Evolutionary conservation across 257 asterid species (phyloP), one percentile per base, ranked within the genome.

Genomic region (Lithospermum erythrorhizon): DNA sequence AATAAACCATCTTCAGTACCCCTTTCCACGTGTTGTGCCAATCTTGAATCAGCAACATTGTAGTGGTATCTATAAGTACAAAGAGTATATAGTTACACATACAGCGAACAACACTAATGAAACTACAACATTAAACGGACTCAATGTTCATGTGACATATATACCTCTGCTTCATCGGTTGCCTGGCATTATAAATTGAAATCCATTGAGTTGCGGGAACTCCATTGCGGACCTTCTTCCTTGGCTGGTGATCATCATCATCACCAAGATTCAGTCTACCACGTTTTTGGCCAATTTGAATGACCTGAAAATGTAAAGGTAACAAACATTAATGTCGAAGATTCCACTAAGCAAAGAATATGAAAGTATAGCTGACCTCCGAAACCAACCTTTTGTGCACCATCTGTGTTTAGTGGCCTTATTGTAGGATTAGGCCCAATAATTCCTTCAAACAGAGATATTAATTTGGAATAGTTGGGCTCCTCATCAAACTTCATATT

Each of bases 401-500:
- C 71, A n/a, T 71, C 71, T 30, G 67, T 71, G 57, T 71, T 59
- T 54, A 71, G 54, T 10, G 71, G 75, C 67, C 75, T 65, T 41
- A 65, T 61, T 59, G 66, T 24, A 65, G 75, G 75, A 63, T 69
- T 62, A 20, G 75, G 71, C 55, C 70, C 75, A 45, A 71, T 68
- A 65, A 65, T 55, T 58, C 64, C 61, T 18, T 55, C 63, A 65
- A 71, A 71, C 6, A 71, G 72, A 61, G 71, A 71, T 59, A 71
- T 71, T 32, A 71, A 32, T 63, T 71, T 71, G 9, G 71, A 65
- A 65, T 71, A 71, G 45, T 71, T 71, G 10, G 75, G 75, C 59
- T 71, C 71, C 57, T 71, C 75, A 65, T 71, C 75, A 65, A 71
- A 65, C 55, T 61, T 71, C 72, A 71, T 57, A 66, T 65, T 71